Evolutionary conservation across 1,284 basidiomycete genomes (phyloP).

Genomic region (Sphaerobolus stellatus): DNA sequence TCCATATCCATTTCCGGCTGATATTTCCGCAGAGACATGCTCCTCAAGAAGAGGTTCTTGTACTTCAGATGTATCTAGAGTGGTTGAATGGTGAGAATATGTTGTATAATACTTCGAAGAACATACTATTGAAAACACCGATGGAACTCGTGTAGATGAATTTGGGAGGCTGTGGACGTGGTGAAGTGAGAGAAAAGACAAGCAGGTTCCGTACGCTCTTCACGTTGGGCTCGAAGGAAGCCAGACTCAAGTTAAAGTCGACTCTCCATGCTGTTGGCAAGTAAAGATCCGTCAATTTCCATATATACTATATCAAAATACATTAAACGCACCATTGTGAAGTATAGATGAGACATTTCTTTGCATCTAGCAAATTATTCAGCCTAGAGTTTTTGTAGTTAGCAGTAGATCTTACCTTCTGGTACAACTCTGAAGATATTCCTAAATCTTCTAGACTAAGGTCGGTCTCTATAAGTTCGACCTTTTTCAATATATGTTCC

Average conservation of each 20-base stretch:
- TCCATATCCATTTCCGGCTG: slow-evolving; percentile 35
- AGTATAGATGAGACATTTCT: slow-evolving; percentile 9
- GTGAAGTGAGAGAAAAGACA: slow-evolving; percentile 20
- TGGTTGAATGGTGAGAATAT: not conserved
- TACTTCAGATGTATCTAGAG: not conserved
- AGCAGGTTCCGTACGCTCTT: slow-evolving; percentile 34
- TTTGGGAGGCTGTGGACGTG: slow-evolving; percentile 20
- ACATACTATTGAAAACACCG: slow-evolving; percentile 28
- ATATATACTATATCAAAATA: not conserved
- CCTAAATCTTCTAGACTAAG: slow-evolving; percentile 1
- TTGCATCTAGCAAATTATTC: slow-evolving; percentile 4
- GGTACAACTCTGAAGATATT: not conserved
- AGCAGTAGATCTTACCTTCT: slow-evolving; percentile 2
- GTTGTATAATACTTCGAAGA: no score
- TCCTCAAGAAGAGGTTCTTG: slow-evolving; percentile 15
- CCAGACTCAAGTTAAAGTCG: slow-evolving; percentile 40
- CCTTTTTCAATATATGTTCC: slow-evolving; percentile 20
- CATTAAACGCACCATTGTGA: slow-evolving; percentile 11
- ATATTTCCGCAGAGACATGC: slow-evolving; percentile 18
- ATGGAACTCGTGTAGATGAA: slow-evolving; percentile 40
- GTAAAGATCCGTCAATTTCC: not conserved
- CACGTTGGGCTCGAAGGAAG: slow-evolving; percentile 37
- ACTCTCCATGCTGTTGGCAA: slow-evolving; percentile 39
- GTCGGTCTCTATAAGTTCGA: slow-evolving; percentile 25
- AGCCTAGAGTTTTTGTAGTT: no score